Evolutionary conservation across 331 rosid genomes (phyloP), one percentile per base, ranked within the genome.

Genomic region (Spiraea crenata): DNA sequence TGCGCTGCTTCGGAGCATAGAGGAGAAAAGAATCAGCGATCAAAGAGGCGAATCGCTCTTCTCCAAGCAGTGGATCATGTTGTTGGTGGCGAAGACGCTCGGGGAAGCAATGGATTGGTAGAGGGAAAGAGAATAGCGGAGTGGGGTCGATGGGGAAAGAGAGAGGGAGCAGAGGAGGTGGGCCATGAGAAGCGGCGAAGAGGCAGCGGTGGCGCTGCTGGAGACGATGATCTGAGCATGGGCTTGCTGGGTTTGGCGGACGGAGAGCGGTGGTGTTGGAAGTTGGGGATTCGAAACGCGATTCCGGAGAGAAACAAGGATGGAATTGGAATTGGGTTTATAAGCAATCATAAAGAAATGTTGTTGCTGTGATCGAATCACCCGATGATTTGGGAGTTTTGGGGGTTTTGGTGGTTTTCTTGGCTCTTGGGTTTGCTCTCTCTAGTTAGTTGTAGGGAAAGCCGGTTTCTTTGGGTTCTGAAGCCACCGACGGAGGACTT

Each of bases 51-150:
- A 78, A 4, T 74, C 75, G 48, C 81, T 77, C 69, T 84, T 86
- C 10, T 89, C 78, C 5, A 84, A 86, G 80, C 90, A 87, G 7
- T 96, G 88, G 45, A 92, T 86, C 81, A 86, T 71, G 81, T 89
- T 76, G 76, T 92, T 92, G 83, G 83, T 76, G 70, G 90, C 83
- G 56, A 92, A 89, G 75, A 92, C 75, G 41, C 74, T 50, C 2
- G 92, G 95, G 73, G 1, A 66, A 0, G 68, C 4, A 67, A 88
- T 47, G 7, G 83, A 69, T 25, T 37, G 57, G 74, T 71, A 84
- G 72, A 90, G 44, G 6, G 95, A 76, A 65, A 75, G 72, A 60
- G 84, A 77, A 42, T 88, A 88, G 72, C 31, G 82, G 48, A 13
- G 49, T 6, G 81, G 77, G 2, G 70, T 49, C 0, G 84, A 72